Percentiles rank a stretch among this genome's conserved stretches.
Evolutionary conservation across 345 rosid species (phyloP).

Genomic region (Hypericum perforatum): DNA sequence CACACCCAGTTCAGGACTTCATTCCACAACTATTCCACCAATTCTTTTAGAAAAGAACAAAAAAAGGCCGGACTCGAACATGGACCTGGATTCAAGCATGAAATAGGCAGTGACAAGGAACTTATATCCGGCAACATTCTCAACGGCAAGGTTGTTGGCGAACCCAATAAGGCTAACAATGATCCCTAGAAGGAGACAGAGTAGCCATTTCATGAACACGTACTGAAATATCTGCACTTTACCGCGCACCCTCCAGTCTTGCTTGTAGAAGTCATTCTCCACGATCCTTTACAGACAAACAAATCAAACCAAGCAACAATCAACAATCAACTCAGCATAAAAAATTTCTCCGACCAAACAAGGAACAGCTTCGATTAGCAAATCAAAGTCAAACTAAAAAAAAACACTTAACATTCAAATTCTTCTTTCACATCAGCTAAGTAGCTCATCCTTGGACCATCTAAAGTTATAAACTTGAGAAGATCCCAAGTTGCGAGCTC

Average conservation of each 20-base stretch:
- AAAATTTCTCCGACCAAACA: no score
- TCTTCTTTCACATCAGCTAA: no score
- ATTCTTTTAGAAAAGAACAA: not conserved
- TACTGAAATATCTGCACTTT: conserved; percentile 59
- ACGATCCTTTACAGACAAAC: conserved; percentile 35
- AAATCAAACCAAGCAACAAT: conserved; percentile 3
- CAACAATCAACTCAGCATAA: no score
- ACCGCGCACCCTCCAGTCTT: no score
- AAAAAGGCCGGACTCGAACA: not conserved
- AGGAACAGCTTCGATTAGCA: no score
- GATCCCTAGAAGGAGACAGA: conserved; percentile 57
- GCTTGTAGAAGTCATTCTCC: conserved; percentile 85
- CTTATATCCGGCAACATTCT: conserved; percentile 78
- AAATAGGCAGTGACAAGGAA: conserved; percentile 82
- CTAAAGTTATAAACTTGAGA: no score
- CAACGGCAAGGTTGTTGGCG: no score
- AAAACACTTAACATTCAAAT: no score
- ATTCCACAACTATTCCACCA: not conserved
- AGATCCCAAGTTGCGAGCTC: no score
- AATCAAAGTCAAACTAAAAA: no score
- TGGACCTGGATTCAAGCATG: conserved; percentile 60
- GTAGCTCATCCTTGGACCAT: no score
- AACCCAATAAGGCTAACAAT: no score
- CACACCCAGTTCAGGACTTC: not conserved
- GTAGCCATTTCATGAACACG: conserved; percentile 68